Conservation (phyloP, 1,284 basidiomycete species). For the Ceratobasidium sp. region DNA sequence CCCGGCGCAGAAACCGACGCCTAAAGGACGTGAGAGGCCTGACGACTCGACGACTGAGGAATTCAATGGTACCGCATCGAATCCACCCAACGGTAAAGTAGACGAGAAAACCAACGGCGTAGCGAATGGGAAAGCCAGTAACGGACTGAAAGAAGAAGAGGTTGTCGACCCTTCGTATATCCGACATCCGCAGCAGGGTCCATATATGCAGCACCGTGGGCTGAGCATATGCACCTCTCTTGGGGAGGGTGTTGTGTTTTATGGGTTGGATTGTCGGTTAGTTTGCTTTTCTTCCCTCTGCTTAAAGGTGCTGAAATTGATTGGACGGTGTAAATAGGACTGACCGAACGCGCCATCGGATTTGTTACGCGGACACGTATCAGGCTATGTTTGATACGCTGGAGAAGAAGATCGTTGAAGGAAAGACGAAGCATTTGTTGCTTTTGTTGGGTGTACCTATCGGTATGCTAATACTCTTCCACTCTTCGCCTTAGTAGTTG, state of each 20-base stretch:
- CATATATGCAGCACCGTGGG: slow-evolving; percentile 51
- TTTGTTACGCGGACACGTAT: slow-evolving; percentile 56
- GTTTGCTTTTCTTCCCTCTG: neutral
- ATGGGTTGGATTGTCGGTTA: slow-evolving; percentile 56
- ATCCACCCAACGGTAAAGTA: neutral
- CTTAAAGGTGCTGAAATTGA: neutral
- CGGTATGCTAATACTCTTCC: neutral
- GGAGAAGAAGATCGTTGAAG: slow-evolving; percentile 53
- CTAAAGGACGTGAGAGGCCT: neutral
- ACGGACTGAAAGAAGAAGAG: neutral
- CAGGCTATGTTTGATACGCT: slow-evolving; percentile 54
- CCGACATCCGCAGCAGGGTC: slow-evolving; percentile 49
- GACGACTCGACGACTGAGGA: slow-evolving; percentile 2
- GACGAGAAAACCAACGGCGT: slow-evolving; percentile 25
- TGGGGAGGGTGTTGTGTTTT: slow-evolving; percentile 52
- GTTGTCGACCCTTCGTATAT: slow-evolving; percentile 51
- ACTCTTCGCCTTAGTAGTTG: slow-evolving; percentile 48
- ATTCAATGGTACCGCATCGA: neutral
- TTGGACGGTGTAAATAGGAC: slow-evolving; percentile 46
- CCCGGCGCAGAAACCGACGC: slow-evolving; percentile 11
- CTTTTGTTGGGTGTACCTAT: slow-evolving; percentile 57
- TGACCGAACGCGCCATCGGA: slow-evolving; percentile 56
- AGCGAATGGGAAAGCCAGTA: slow-evolving; percentile 3
- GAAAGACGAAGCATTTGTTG: slow-evolving; percentile 55
- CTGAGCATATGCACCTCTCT: slow-evolving; percentile 52